Percentiles rank a stretch among this genome's conserved stretches.
Conservation (phyloP, 768 basidiomycete genomes). For the Tricholoma saponaceum region DNA sequence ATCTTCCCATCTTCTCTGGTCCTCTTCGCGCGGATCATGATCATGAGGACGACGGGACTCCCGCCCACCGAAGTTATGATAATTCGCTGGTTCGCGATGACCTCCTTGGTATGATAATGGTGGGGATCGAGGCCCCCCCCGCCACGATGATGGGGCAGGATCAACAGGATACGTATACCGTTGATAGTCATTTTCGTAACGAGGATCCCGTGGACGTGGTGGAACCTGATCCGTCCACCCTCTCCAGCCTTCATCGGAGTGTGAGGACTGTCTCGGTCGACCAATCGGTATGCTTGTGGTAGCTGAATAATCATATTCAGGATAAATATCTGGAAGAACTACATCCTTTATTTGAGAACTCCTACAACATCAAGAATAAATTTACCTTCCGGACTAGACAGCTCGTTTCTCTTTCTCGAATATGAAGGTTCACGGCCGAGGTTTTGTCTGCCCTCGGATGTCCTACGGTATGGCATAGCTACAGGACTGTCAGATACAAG, state of each 20-base stretch:
- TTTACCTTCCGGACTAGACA: slow-evolving; percentile 9
- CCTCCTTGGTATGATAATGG: slow-evolving; percentile 13
- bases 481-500: slow-evolving; percentile 11
- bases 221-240: slow-evolving; percentile 9
- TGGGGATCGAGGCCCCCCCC: slow-evolving; percentile 10
- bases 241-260: slow-evolving; percentile 13
- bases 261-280: slow-evolving; percentile 10
- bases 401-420: slow-evolving; percentile 6
- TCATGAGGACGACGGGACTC: slow-evolving; percentile 1
- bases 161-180: slow-evolving; percentile 11
- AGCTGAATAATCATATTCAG: slow-evolving; percentile 9
- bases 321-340: slow-evolving; percentile 9
- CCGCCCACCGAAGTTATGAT: slow-evolving; percentile 18
- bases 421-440: slow-evolving; percentile 15
- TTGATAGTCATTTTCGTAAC: slow-evolving; percentile 6
- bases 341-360: not conserved
- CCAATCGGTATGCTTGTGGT: slow-evolving; percentile 16
- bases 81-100: slow-evolving; percentile 9
- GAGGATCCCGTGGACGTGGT: slow-evolving; percentile 9
- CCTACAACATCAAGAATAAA: not conserved
- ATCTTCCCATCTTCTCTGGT: slow-evolving; percentile 6
- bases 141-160: slow-evolving; percentile 3
- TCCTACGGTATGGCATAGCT: slow-evolving; percentile 9
- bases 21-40: not conserved
- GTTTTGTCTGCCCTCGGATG: slow-evolving; percentile 11